Base-by-base conservation (phyloP, 306 rosid genomes). In the Hippophae gyantsensis region DNA sequence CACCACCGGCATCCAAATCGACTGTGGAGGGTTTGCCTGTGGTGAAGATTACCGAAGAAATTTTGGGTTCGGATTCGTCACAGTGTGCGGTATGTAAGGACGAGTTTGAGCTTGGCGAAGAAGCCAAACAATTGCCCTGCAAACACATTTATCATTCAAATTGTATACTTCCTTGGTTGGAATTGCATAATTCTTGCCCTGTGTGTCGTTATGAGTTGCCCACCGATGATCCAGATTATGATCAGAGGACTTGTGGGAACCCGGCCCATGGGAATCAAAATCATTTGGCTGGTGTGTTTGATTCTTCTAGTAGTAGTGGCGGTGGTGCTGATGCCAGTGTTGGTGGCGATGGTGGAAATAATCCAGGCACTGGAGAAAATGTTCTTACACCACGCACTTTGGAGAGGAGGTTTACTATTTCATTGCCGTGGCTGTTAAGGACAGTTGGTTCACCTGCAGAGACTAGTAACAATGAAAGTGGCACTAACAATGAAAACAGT, bases 11-110 rank as follows among this genome's bases (percentile, higher is more conserved):
- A 7, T 78, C 95, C 0, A 89, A 78, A 59, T 76, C 88, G 0
- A 86, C 86, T 0, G 66, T 89, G 10, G 82, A 76, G 62, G 87
- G 62, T 6, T 82, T 89, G 5, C 94, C 95, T 1, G 48, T 67
- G 8, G 62, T 89, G 6, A 54, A 74, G 14, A 79, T 89, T n/a
- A 40, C 88, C 0, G 70, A 79, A 59, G 89, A 78, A 56, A 45
- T 86, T 13, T 76, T 89, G 66, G 79, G 70, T 2, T 75, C 95
- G 5, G 97, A 89, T 58, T 82, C 88, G 0, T 77, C 94, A 6
- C 97, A 89, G 76, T 89, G 97, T 9, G 97, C 97, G 1, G 97
- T 89, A 60, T 89, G 97, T 23, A 86, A 84, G 68, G 97, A 89
- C 56, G 73, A 77, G 23, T 89, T 89, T 56, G 86, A 67, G 55